These are phyloP conservation scores for Clarireedia sp. DNA, from an alignment of 2,329 filamentous ascomycete genomes.

Conservation along the genomic window DNA sequence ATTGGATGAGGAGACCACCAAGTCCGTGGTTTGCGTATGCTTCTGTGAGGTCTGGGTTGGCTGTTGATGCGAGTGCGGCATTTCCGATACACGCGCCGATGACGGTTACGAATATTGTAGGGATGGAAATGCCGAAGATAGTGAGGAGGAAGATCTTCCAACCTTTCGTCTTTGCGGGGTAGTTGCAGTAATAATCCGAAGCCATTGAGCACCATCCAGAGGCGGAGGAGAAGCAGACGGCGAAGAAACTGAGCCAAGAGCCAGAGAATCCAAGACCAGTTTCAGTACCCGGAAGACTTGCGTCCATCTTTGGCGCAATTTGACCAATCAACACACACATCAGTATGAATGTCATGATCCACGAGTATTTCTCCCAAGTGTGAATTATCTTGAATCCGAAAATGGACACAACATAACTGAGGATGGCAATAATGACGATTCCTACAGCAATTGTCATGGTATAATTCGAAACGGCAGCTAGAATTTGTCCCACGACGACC, in stretches of 20 bases:
- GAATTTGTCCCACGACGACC: conserved; percentile 35
- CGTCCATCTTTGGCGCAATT: conserved; percentile 36
- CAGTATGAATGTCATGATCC: conserved; percentile 39
- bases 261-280: conserved; percentile 31
- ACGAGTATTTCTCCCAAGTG: conserved; percentile 41
- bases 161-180: conserved; percentile 26
- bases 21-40: conserved; percentile 37
- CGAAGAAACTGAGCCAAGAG: conserved; percentile 24
- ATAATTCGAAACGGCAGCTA: conserved; percentile 30
- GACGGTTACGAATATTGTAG: conserved; percentile 35
- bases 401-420: conserved; percentile 25
- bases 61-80: conserved; percentile 28
- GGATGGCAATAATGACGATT: conserved; percentile 25
- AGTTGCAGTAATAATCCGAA: conserved; percentile 29
- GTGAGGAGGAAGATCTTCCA: conserved; percentile 28
- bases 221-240: conserved; percentile 25
- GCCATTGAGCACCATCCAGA: conserved; percentile 28
- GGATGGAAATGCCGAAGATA: conserved; percentile 22
- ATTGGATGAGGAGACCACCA: conserved; percentile 38
- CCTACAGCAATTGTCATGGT: conserved; percentile 35
- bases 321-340: conserved; percentile 41
- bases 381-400: conserved; percentile 36
- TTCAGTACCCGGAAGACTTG: conserved; percentile 28
- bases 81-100: conserved; percentile 37
- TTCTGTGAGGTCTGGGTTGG: conserved; percentile 33